Evolutionary conservation across 1,284 basidiomycete species (phyloP), one percentile per base, ranked within the genome.

Genomic region (Schizopora paradoxa): DNA sequence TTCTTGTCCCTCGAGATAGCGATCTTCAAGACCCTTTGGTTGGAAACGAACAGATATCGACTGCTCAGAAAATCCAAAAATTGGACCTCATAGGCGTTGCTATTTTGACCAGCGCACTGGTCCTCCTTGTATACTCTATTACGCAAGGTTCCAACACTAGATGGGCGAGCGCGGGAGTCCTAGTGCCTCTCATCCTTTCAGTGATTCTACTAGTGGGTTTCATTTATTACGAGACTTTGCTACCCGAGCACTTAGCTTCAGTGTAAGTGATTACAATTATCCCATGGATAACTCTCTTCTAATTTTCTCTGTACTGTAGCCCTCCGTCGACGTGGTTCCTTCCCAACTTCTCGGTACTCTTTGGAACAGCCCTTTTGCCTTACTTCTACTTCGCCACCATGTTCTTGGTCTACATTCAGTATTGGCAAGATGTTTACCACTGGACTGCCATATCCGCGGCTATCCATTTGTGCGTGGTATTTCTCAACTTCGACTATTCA

Each of bases 81-180:
- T 56, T 66, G 27, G 66, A 66, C 49, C 25, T 57, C 16, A 32
- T 58, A 4, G 65, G 66, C 28, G 58, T 66, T 38, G 53, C 42
- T 1, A 49, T 59, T 22, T 52, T 66, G 29, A 67, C 60, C 1
- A 53, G 65, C 66, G 58, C 65, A 5, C 46, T 68, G 33, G 50
- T 67, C 37, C 57, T 76, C 14, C 73, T 76, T 57, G 68, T 75
- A 29, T 74, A 69, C 51, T 69, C 68, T 1, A 58, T 76, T 22
- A 76, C 74, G 2, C 68, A 69, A 5, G 73, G 70, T 2, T 67
- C 71, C 2, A 58, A 61, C 2, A 49, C 55, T 7, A 70, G 73
- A 11, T 77, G 74, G 74, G 59, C 52, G 1, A 60, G 66, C 0
- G 67, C 66, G 0, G 54, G 41, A 4, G 69, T 72, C 16, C 56